Base-by-base conservation (phyloP, 768 basidiomycete species). In the Dacryopinax spathularia region DNA sequence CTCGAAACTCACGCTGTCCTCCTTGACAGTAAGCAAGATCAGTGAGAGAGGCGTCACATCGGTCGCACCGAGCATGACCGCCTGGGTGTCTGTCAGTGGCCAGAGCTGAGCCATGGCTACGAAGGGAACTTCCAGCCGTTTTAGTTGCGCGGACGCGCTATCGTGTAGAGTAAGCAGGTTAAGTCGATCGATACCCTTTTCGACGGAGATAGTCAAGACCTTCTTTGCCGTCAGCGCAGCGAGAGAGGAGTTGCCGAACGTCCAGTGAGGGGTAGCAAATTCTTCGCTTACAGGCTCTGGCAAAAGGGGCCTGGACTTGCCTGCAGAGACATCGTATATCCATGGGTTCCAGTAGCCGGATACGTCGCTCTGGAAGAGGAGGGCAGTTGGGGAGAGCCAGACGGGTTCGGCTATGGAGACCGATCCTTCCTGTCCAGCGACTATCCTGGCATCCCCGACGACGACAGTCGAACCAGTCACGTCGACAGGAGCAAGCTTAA, bases 311-410 rank as follows among this genome's bases (percentile, higher is more conserved):
- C 70, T 59, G 3, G 75, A 67, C 10, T 73, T 71, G 16, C 73
- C 73, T 3, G 74, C 69, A 1, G 66, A 27, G 27, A 78, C 66
- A 39, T 76, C 74, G 71, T 80, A 84, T 25, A 37, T 31, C 79
- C 82, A 88, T 0, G 89, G 85, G 68, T 89, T 87, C 64, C 81
- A 78, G 70, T 79, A 90, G 0, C 85, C 86, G 16, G 82, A 81
- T 62, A 77, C 75, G 66, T 91, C 88, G 33, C 77, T 80, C 6
- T 84, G 82, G 73, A 84, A 89, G 48, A 86, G 73, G 36, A 90
- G 75, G 2, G 72, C 77, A 33, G 81, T 77, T 66, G 84, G 75
- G 63, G 74, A 76, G 2, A 77, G 72, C 87, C 88, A 89, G 5
- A 73, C 68, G 0, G 88, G 85, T 67, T 85, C 85, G 12, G 69